phyloP scores from a whole-genome alignment of 2,329 filamentous ascomycete species.

The Fusarium floridanum region DNA sequence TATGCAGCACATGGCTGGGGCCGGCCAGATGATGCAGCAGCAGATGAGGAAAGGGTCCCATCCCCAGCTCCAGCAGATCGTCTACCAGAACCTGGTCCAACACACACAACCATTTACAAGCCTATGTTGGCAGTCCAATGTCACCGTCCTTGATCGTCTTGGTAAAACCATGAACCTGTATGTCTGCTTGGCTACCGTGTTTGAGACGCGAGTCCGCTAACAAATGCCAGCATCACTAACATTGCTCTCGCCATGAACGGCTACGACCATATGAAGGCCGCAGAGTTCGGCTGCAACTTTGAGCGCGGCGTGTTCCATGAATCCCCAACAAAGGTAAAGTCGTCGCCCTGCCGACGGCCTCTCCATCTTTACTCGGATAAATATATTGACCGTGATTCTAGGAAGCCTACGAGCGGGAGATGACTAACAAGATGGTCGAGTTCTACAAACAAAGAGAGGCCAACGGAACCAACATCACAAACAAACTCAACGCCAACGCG shows the following conservation, averaged over 20 bases:
- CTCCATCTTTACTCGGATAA: not conserved
- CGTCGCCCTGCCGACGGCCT: not conserved
- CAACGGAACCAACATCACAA: slow-evolving; percentile 63
- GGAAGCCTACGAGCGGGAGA: slow-evolving; percentile 64
- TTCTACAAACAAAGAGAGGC: slow-evolving; percentile 64
- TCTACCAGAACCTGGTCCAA: slow-evolving; percentile 57
- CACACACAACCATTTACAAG: slow-evolving; percentile 49
- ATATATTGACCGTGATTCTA: slow-evolving; percentile 47
- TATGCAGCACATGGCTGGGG: slow-evolving; percentile 68
- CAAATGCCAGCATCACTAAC: slow-evolving; percentile 61
- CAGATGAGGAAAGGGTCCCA: slow-evolving; percentile 52
- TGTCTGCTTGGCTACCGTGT: slow-evolving; percentile 33
- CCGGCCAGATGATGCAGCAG: slow-evolving; percentile 61
- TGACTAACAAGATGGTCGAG: slow-evolving; percentile 61
- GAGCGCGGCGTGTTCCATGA: slow-evolving; percentile 63
- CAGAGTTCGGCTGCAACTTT: slow-evolving; percentile 58
- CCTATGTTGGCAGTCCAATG: slow-evolving; percentile 56
- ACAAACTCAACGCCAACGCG: slow-evolving; percentile 61
- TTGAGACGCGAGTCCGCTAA: slow-evolving; percentile 11
- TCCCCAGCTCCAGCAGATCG: slow-evolving; percentile 53
- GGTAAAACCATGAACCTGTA: slow-evolving; percentile 60
- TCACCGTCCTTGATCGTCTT: slow-evolving; percentile 57
- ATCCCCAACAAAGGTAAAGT: slow-evolving; percentile 62
- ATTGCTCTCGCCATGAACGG: slow-evolving; percentile 60
- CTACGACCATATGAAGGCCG: slow-evolving; percentile 57